phyloP scores from a whole-genome alignment of 345 rosid genomes.

The Arabis hirsuta region DNA sequence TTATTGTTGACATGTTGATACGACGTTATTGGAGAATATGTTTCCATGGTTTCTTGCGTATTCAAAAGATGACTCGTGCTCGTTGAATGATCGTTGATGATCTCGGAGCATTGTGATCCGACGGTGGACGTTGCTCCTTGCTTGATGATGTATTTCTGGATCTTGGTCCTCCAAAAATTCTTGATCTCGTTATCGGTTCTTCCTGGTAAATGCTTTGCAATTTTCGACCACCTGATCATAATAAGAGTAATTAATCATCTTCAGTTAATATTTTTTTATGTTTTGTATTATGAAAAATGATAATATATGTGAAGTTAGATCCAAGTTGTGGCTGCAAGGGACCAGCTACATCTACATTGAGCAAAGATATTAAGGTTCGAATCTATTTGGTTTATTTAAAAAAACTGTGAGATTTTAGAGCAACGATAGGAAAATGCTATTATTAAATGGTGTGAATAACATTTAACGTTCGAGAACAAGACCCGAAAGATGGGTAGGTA shows the following conservation, averaged over 20 bases:
- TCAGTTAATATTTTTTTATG: neutral
- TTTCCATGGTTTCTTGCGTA: conserved; percentile 45
- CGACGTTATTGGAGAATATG: conserved; percentile 47
- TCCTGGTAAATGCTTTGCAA: conserved; percentile 90
- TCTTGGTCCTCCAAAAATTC: conserved; percentile 88
- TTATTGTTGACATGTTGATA: conserved; percentile 33
- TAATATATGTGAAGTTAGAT: neutral
- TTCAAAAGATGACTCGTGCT: conserved; percentile 49
- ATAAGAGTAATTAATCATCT: neutral
- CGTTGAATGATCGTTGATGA: conserved; percentile 36
- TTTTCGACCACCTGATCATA: conserved; percentile 71
- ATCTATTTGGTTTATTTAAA: conserved; percentile 22
- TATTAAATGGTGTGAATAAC: neutral
- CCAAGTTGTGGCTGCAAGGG: conserved; percentile 4
- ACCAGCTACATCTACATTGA: conserved; percentile 27
- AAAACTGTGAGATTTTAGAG: neutral
- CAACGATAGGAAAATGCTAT: neutral
- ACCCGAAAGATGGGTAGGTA: neutral
- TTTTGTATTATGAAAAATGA: neutral
- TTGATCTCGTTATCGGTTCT: conserved; percentile 95
- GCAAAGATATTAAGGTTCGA: conserved; percentile 38
- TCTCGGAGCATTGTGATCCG: conserved; percentile 46
- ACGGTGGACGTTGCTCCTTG: conserved; percentile 46
- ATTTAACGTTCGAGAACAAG: too few relatives aligned
- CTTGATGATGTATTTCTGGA: conserved; percentile 74